Base-by-base conservation (phyloP, 2,329 filamentous ascomycete species). In the Colletotrichum eleusines region DNA sequence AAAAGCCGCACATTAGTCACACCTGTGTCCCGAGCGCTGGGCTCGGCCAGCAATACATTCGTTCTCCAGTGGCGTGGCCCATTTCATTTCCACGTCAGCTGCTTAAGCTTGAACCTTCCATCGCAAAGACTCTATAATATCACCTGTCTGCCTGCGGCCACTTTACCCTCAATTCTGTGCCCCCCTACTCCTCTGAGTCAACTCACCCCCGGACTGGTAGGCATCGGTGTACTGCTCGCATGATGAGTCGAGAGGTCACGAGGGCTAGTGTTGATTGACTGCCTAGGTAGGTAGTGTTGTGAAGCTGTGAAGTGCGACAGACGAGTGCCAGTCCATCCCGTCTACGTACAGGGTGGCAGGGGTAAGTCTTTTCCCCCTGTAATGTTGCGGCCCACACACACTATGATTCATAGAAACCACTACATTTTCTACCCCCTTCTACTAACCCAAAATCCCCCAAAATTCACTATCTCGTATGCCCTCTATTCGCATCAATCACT, bases 71-170 rank as follows among this genome's bases (percentile, higher is more conserved):
- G 38, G 33, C 46, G 44, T 61, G 28, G 48, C 12, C 42, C 33
- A 51, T 28, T 51, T 38, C 31, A 18, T 38, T 48, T 18, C 59
- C 46, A 23, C 59, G 23, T 62, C 59, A 62, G 59, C 59, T 62
- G 59, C 44, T 62, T 5, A 38, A 31, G 23, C 54, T 33, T 40
- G 35, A 23, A 28, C 31, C 57, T 42, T 35, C 35, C 31, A 38
- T 60, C 44, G 57, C 8, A 14, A 26, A 50, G 20, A 55, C 53
- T 55, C 20, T 20, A 16, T 20, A 11, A 28, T 20, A 18, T 28
- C 20, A 3, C 20, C 44, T 23, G 46, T 28, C 59, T 51, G 44
- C 59, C 59, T 51, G n/a, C 59, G 31, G 33, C 23, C 42, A 51
- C 16, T 61, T 40, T 26, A 38, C 8, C n/a, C 8, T n/a, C 28